Conservation (phyloP, 495 filamentous ascomycete genomes). For the Hypoxylon perforatum region DNA sequence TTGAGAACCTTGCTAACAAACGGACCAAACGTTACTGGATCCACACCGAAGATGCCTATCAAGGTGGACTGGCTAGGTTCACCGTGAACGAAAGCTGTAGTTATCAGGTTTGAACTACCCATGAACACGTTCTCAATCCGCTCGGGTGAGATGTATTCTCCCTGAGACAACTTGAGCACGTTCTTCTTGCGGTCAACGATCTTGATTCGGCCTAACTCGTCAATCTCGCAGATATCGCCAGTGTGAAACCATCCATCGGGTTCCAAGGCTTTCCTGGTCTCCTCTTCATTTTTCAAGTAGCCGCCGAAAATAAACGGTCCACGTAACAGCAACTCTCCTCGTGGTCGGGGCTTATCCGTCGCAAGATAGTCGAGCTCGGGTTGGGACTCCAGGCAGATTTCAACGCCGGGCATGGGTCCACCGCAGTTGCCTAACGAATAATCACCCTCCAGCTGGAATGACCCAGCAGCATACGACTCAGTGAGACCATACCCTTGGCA, state of each 20-base stretch:
- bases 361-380: conserved; percentile 95
- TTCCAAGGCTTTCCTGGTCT: conserved; percentile 84
- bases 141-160: conserved; percentile 98
- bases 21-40: conserved; percentile 80
- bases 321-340: conserved; percentile 88
- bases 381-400: conserved; percentile 85
- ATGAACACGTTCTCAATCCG: conserved; percentile 95
- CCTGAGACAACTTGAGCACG: conserved; percentile 95
- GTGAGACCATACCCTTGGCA: conserved; percentile 94
- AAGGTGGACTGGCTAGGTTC: conserved; percentile 86
- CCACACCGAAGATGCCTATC: conserved; percentile 87
- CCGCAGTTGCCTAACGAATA: conserved; percentile 86
- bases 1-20: conserved; percentile 82
- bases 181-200: conserved; percentile 99
- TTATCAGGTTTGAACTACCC: conserved; percentile 78
- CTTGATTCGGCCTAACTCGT: conserved; percentile 85
- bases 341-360: conserved; percentile 91
- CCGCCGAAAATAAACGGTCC: conserved; percentile 80
- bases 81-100: conserved; percentile 89
- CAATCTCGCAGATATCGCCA: conserved; percentile 87
- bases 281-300: conserved; percentile 89
- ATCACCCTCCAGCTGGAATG: conserved; percentile 76
- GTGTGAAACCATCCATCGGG: conserved; percentile 97
- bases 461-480: conserved; percentile 86
- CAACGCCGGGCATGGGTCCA: conserved; percentile 69